Evolutionary conservation across 2,329 filamentous ascomycete species (phyloP).

Genomic region (Nemania bipapillata): DNA sequence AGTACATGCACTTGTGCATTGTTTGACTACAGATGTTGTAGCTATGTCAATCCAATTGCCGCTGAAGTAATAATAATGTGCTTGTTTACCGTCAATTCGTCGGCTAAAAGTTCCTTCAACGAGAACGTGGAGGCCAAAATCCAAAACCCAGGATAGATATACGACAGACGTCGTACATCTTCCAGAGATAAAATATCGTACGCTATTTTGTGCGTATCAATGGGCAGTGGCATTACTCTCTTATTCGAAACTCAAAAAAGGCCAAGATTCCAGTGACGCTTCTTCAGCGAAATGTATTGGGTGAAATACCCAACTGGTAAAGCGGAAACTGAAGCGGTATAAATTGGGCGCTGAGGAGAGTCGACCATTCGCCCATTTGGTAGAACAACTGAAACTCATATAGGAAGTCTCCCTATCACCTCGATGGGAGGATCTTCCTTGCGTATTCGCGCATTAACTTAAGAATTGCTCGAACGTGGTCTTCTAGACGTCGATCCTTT

Average conservation of each 20-base stretch:
- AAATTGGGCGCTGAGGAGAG: neutral
- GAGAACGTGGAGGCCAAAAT: neutral
- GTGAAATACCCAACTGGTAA: neutral
- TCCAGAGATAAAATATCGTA: neutral
- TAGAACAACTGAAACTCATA: neutral
- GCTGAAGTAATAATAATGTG: neutral
- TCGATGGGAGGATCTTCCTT: slow-evolving; percentile 67
- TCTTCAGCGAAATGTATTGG: neutral
- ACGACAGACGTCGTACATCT: neutral
- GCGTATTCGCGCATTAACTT: slow-evolving; percentile 68
- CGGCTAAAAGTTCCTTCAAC: neutral
- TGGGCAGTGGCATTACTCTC: neutral
- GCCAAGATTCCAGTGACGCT: neutral
- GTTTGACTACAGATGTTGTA: neutral
- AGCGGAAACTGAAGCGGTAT: neutral
- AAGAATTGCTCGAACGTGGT: slow-evolving; percentile 74
- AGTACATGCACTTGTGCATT: slow-evolving; percentile 4
- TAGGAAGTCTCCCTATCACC: slow-evolving; percentile 54
- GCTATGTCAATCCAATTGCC: neutral
- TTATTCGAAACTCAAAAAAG: neutral
- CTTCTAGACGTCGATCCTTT: slow-evolving; percentile 77
- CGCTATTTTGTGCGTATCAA: neutral
- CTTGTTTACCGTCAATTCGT: neutral
- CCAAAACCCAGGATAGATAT: slow-evolving; percentile 2
- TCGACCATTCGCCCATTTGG: neutral